phyloP scores from a whole-genome alignment of 345 rosid species.

The Bruguiera gymnorhiza region DNA sequence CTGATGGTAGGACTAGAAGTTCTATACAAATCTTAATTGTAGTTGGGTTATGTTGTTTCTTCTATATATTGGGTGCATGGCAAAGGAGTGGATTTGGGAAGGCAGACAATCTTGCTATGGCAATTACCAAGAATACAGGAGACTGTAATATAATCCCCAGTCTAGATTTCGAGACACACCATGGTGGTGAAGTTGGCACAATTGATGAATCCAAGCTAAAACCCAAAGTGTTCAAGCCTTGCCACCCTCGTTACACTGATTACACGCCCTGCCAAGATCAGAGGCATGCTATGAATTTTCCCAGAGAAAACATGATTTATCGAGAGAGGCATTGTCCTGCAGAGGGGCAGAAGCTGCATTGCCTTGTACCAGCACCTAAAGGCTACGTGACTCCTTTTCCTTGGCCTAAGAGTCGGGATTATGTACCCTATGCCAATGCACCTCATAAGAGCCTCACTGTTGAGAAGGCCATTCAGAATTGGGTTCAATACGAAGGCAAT shows the following conservation, averaged over 20 bases:
- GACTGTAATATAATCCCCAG: conserved; percentile 75
- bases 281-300: conserved; percentile 93
- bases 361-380: conserved; percentile 87
- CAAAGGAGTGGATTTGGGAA: conserved; percentile 97
- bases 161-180: conserved; percentile 88
- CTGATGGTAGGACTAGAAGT: conserved; percentile 82
- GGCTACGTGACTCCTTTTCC: conserved; percentile 96
- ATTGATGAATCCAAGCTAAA: conserved; percentile 48
- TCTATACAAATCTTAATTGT: conserved; percentile 80
- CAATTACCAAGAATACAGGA: conserved; percentile 69
- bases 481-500: conserved; percentile 95
- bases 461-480: conserved; percentile 98
- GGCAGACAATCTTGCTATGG: conserved; percentile 91
- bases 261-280: conserved; percentile 99
- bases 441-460: conserved; percentile 97
- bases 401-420: conserved; percentile 99
- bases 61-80: conserved; percentile 95
- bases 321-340: conserved; percentile 91
- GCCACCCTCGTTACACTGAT: conserved; percentile 60
- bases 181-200: conserved; percentile 54
- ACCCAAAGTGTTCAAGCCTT: conserved; percentile 60
- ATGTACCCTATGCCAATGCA: conserved; percentile 96
- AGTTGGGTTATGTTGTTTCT: conserved; percentile 80
- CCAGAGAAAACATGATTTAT: conserved; percentile 86
- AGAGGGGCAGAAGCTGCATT: conserved; percentile 64